A percentile compares a stretch with the other conserved stretches of the same genome.
Conservation (phyloP, 2,329 filamentous ascomycete species). For the Ophiosphaerella herpotricha region DNA sequence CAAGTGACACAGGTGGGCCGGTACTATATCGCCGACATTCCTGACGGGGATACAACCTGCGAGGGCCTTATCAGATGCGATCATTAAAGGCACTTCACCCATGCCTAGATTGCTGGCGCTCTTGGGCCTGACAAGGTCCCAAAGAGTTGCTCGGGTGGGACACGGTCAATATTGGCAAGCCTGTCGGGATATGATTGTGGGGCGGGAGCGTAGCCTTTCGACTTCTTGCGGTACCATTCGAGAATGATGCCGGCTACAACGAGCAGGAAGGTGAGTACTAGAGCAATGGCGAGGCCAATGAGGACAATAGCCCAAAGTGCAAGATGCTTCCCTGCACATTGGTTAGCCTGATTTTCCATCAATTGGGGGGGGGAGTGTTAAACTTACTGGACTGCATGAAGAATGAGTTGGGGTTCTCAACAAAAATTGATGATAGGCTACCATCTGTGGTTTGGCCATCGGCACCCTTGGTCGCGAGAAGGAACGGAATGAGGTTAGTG, state of each 20-base stretch:
- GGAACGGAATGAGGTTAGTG: conserved; percentile 75
- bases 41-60: neutral
- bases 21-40: neutral
- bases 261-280: conserved; percentile 76
- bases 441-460: conserved; percentile 65
- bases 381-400: conserved; percentile 68
- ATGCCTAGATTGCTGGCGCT: conserved; percentile 38
- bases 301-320: conserved; percentile 78
- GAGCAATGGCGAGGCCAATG: conserved; percentile 77
- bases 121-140: conserved; percentile 40
- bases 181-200: conserved; percentile 61
- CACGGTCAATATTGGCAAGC: conserved; percentile 53
- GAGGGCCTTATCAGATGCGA: neutral
- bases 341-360: conserved; percentile 11
- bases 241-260: conserved; percentile 75
- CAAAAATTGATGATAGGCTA: conserved; percentile 80
- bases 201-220: conserved; percentile 80
- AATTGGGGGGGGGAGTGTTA: neutral
- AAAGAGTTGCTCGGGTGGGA: conserved; percentile 55
- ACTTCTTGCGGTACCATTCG: conserved; percentile 75
- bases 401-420: conserved; percentile 74
- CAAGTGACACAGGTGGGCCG: neutral
- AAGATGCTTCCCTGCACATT: conserved; percentile 58
- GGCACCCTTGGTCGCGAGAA: conserved; percentile 68
- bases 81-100: neutral